Base-by-base conservation (phyloP, 495 filamentous ascomycete species). In the Xanthoparmelia taractica region DNA sequence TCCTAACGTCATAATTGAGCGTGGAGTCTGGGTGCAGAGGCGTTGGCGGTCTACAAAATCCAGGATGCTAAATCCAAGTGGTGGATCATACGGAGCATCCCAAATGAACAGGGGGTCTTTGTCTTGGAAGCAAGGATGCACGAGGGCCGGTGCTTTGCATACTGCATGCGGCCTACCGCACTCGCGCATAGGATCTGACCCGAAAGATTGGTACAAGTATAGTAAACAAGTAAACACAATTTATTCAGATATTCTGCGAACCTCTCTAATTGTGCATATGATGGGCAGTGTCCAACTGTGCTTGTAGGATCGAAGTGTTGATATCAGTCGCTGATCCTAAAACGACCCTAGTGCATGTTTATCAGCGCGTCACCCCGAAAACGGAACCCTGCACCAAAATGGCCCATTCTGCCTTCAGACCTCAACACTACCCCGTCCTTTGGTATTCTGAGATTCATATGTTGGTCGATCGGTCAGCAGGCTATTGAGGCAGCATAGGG, bases 321-420 rank as follows among this genome's bases (percentile, higher is more conserved):
- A 52, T 52, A 52, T 52, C 48, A 31, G 12, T 48, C 23, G 23
- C 45, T 52, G 48, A 8, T 52, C 48, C n/a, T 13, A 29, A 29
- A 52, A 31, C 13, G 25, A 52, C 25, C 13, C 48, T 52, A 52
- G 48, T 52, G 48, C 20, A 52, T 62, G 37, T 40, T 43, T 43
- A 48, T 60, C 43, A 48, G 58, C 58, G 58, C 60, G 60, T 55
- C 40, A 62, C 60, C 60, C 60, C 60, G 47, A 55, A 36, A 36
- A 54, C 29, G 59, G n/a, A 45, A 38, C 47, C 20, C 48, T 12
- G 38, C 38, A 45, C 25, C 38, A 29, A 52, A 52, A 52, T 31
- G 48, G 1, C 8, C 27, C 27, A 15, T 17, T 52, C 15, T 52
- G 25, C 15, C 13, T 52, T 13, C 4, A 52, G 27, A 52, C 1